Evolutionary conservation across 1,284 basidiomycete species (phyloP), one percentile per base, ranked within the genome.

Genomic region (Vanrija humicola): DNA sequence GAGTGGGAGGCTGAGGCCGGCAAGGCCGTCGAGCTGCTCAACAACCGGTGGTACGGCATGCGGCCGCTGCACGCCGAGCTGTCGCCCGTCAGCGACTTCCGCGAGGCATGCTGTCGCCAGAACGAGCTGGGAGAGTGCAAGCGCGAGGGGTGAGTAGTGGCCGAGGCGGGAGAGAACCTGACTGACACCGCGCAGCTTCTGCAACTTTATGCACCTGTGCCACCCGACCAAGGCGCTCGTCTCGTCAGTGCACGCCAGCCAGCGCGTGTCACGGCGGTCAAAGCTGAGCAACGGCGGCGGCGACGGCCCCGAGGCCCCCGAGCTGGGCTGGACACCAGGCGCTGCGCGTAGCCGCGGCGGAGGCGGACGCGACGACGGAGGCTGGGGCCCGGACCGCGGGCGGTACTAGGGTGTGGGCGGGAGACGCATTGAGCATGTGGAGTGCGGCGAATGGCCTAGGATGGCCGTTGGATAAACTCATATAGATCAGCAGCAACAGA

Each of bases 1-100:
- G 93, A 97, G 72, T 96, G 90, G 90, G 96, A 99, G 78, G 92
- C 93, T 0, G 96, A 99, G 73, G 96, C 96, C 8, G 89, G 93
- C 72, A 80, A 86, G 43, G 95, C 96, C 0, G 91, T 98, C 10
- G 90, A 96, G 67, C 89, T 84, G 58, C 80, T 98, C 61, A 98
- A 98, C 69, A 89, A 95, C 68, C 83, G 95, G 23, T 99, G 96
- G 96, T 99, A 97, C 82, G 92, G 92, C 67, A 91, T 90, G 50
- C 86, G 91, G 50, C 96, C 96, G 5, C 79, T 99, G n/a, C 95
- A 95, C 68, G 92, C 92, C n/a, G 96, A 99, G 71, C 82, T 99
- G 23, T 95, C 91, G 1, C 96, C 96, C 6, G 96, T 99, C 15
- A 98, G 94, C 34, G 96, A 99, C 78, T 99, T 99, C 75, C 86